These are phyloP conservation scores for Quercus tomentella DNA, from an alignment of 331 rosid genomes.

Conservation along the genomic window DNA sequence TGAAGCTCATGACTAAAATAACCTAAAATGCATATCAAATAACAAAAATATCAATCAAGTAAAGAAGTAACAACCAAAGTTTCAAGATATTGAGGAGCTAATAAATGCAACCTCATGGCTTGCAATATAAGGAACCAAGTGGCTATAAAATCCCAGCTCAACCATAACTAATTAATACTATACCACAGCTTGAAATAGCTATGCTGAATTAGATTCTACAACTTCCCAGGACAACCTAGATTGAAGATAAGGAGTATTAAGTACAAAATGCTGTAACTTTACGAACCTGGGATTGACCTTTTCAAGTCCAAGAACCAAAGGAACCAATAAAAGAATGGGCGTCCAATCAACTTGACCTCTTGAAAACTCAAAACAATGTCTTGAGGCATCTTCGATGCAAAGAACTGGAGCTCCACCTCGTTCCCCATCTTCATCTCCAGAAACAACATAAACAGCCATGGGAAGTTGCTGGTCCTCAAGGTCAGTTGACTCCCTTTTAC, in stretches of 20 bases:
- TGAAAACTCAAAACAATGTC: conserved; percentile 72
- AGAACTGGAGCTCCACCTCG: conserved; percentile 98
- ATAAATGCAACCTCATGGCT: neutral
- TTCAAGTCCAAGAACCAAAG: conserved; percentile 98
- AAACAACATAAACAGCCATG: conserved; percentile 87
- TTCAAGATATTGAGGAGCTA: neutral
- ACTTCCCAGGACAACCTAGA: neutral
- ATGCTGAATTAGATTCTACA: neutral
- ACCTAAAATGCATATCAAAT: neutral
- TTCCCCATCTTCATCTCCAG: conserved; percentile 98
- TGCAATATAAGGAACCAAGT: neutral
- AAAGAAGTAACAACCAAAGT: neutral
- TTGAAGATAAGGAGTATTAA: neutral
- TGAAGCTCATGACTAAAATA: neutral
- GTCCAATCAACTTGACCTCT: conserved; percentile 66
- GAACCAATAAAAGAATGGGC: conserved; percentile 89
- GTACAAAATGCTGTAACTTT: neutral
- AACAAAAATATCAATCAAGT: neutral
- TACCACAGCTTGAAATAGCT: neutral
- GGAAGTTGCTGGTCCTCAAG: conserved; percentile 67
- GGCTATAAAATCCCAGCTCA: neutral
- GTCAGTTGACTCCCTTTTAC: conserved; percentile 37
- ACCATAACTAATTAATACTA: neutral
- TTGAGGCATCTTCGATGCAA: conserved; percentile 76
- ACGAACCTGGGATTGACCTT: conserved; percentile 83